Percentiles rank a stretch among this genome's conserved stretches.
Evolutionary conservation across 192 early-diverging fungal genomes (phyloP).

Genomic region (Gaertneriomyces semiglobifer): DNA sequence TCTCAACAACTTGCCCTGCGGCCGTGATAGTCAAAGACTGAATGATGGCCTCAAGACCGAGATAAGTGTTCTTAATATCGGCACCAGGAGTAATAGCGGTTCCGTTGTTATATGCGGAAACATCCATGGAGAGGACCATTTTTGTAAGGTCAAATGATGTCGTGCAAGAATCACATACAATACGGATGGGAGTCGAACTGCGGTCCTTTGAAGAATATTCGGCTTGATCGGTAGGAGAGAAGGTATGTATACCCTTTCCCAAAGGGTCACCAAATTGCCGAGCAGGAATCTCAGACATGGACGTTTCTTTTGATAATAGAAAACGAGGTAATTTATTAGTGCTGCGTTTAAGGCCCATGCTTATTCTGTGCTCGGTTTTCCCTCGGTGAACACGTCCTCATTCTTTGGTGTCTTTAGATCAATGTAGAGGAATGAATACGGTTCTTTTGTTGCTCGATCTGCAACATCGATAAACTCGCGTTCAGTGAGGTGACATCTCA

Average conservation of each 20-base stretch:
- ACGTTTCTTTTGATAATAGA: no score
- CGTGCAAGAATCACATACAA: neutral
- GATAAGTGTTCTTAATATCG: no score
- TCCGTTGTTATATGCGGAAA: constrained; percentile 2
- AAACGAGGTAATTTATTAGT: no score
- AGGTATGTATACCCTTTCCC: neutral
- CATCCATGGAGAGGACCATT: constrained; percentile 2
- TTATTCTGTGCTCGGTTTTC: no score
- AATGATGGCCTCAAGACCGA: constrained; percentile 11
- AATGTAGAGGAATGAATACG: constrained; percentile 5
- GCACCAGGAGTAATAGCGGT: no score
- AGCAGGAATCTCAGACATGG: no score
- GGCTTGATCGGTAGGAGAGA: neutral
- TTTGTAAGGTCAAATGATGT: constrained; percentile 6
- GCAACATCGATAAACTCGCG: neutral
- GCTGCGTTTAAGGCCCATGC: no score
- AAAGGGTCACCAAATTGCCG: no score
- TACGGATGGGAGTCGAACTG: constrained; percentile 1
- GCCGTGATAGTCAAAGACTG: neutral
- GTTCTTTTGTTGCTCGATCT: neutral
- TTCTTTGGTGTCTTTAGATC: constrained; percentile 3
- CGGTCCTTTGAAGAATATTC: constrained; percentile 1
- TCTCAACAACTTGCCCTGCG: constrained; percentile 5
- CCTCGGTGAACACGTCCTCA: neutral
- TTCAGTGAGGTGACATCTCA: neutral